Evolutionary conservation across 2,329 filamentous ascomycete species (phyloP).

Genomic region (Aspergillus hiratsukae): DNA sequence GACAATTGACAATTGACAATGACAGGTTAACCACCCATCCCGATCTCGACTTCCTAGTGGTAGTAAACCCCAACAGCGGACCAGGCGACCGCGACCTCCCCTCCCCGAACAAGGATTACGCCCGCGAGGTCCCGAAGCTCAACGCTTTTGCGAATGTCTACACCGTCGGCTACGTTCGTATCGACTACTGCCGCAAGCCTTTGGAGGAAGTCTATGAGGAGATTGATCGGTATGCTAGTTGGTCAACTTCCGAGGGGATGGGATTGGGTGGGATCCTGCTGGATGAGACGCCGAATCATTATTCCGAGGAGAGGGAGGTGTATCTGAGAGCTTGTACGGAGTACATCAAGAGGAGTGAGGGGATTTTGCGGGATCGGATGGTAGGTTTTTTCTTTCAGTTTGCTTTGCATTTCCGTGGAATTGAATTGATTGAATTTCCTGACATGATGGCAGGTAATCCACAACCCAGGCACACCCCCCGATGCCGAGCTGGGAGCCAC

Average conservation of each 20-base stretch:
- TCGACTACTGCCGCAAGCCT: constrained; percentile 21
- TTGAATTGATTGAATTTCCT: too few relatives aligned
- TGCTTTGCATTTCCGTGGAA: too few relatives aligned
- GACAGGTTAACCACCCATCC: constrained; percentile 8
- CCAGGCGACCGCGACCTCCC: constrained; percentile 6
- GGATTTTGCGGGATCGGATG: constrained; percentile 7
- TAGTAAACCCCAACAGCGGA: constrained; percentile 17
- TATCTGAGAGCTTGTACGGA: constrained; percentile 4
- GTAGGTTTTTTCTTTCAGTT: background rate
- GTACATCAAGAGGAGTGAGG: constrained; percentile 5
- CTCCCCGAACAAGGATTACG: constrained; percentile 11
- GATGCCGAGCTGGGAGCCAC: constrained; percentile 3
- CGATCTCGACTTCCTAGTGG: constrained; percentile 11
- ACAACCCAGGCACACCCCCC: constrained; percentile 16
- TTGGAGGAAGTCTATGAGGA: constrained; percentile 9
- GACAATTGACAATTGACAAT: too few relatives aligned
- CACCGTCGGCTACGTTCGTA: constrained; percentile 20
- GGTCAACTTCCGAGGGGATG: constrained; percentile 6
- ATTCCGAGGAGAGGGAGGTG: background rate
- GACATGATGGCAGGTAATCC: constrained; percentile 1
- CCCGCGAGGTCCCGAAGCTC: constrained; percentile 10
- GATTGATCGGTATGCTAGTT: constrained; percentile 14
- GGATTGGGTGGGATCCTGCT: constrained; percentile 14
- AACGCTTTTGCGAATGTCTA: constrained; percentile 16
- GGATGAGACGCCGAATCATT: constrained; percentile 16